Evolutionary conservation across 306 rosid genomes (phyloP).

Genomic region (Vigna radiata): DNA sequence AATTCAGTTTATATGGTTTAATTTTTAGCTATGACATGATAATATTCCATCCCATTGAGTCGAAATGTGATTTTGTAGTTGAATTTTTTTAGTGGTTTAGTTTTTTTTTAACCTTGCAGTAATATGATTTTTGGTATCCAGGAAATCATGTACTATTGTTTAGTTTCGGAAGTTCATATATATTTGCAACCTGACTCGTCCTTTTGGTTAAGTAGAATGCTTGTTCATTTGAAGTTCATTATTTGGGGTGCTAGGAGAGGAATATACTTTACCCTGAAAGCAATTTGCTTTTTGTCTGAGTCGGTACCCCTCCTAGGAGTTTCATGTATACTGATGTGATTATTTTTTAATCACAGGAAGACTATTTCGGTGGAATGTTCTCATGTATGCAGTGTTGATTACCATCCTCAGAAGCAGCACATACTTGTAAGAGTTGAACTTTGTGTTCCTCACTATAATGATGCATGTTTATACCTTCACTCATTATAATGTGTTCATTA

Average conservation of each 20-base stretch:
- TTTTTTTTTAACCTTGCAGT: conserved; percentile 25
- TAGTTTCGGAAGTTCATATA: conserved; percentile 13
- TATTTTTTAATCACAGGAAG: conserved; percentile 74
- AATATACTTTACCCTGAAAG: conserved; percentile 23
- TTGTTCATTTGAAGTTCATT: conserved; percentile 34
- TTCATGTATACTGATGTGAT: conserved; percentile 39
- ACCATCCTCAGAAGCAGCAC: conserved; percentile 72
- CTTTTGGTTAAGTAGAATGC: conserved; percentile 13
- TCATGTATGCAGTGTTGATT: conserved; percentile 80
- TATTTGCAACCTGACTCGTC: background rate
- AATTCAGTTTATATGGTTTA: conserved; percentile 35
- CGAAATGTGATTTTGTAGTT: conserved; percentile 21
- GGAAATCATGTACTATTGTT: background rate
- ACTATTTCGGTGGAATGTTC: conserved; percentile 77
- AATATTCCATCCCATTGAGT: conserved; percentile 8
- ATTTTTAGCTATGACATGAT: conserved; percentile 14
- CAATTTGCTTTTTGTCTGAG: conserved; percentile 27
- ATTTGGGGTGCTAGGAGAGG: conserved; percentile 17
- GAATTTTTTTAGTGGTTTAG: background rate
- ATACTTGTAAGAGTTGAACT: conserved; percentile 72
- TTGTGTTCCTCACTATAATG: conserved; percentile 26
- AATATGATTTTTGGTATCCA: conserved; percentile 21
- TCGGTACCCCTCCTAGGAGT: conserved; percentile 22
- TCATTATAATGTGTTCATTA: conserved; percentile 2
- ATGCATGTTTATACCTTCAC: conserved; percentile 19